phyloP scores from a whole-genome alignment of 2,329 filamentous ascomycete species.

The Emmonsiellopsis sp. region DNA sequence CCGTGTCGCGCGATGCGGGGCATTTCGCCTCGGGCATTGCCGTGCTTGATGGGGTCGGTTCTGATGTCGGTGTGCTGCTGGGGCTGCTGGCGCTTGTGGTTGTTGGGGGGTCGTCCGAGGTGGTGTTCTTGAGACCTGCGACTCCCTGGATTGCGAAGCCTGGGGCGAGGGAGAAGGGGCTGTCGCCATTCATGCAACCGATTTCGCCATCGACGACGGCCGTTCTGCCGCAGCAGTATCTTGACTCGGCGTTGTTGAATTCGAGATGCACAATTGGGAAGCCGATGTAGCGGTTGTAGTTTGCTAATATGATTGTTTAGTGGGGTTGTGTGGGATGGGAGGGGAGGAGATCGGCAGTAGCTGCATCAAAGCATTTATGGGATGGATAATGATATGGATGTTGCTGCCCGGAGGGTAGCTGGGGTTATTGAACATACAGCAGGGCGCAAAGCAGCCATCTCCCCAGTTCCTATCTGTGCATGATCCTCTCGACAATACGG shows the following conservation, averaged over 20 bases:
- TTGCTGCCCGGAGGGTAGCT: no score
- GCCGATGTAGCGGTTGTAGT: no score
- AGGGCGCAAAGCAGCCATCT: conserved; percentile 15
- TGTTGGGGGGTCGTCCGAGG: neutral
- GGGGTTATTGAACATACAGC: neutral
- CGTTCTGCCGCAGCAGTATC: neutral
- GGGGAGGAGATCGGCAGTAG: no score
- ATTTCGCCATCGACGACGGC: neutral
- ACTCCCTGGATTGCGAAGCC: no score
- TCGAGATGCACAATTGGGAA: neutral
- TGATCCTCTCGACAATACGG: conserved; percentile 17
- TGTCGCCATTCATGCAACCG: neutral
- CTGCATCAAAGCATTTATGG: no score
- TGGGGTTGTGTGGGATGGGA: no score
- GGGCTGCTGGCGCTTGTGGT: neutral
- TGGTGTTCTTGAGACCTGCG: neutral
- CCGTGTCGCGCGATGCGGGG: conserved; percentile 12
- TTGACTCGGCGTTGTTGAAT: no score
- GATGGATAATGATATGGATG: no score
- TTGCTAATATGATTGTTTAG: no score
- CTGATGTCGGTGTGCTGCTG: neutral
- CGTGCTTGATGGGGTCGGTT: neutral
- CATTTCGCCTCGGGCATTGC: neutral
- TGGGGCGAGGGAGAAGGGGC: neutral
- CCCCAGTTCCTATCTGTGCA: conserved; percentile 23